Evolutionary conservation across 179 eudicot genomes (phyloP), one percentile per base, ranked within the genome.

Genomic region (Silene vulgaris): DNA sequence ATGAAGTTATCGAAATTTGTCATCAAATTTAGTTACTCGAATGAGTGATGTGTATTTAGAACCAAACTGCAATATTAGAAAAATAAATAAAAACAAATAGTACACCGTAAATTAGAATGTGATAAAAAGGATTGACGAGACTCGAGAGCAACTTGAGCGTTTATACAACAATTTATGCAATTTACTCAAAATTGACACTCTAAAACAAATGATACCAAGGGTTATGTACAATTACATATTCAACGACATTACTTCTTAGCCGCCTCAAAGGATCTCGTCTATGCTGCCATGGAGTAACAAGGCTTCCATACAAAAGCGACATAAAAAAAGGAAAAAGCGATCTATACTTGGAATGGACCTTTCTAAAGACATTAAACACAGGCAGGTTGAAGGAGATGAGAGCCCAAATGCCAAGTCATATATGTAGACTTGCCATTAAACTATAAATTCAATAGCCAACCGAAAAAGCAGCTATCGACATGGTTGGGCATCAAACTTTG

Each of bases 211-310:
- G 76, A 75, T 56, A 75, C 65, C 74, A 19, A 63, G 30, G 14
- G 68, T 26, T 75, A 71, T 80, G 69, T 80, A 80, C 80, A 76
- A 60, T 68, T 76, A 28, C 75, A 21, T 28, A 7, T 75, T 21
- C 40, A 40, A 60, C 40, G 20, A 43, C 17, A 69, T 69, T 45
- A 17, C 3, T 16, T 21, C 21, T 56, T 3, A 16, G 60, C 19
- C 60, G 59, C 66, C 52, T 40, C 62, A 40, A 60, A 54, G 19
- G 37, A 35, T 45, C 77, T 28, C 6, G 13, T 23, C 61, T 67
- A 8, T 8, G 17, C 7, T 45, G 35, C 52, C 13, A 45, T 56
- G 60, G 19, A 56, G 60, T 56, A 56, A 56, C 0, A 17, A 17
- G 5, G 59, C 59, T 5, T 12, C 16, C 60, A 56, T 56, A 56